These are phyloP conservation scores for Chlorella vulgaris DNA, from an alignment of 139 green algal genomes.

Conservation along the genomic window DNA sequence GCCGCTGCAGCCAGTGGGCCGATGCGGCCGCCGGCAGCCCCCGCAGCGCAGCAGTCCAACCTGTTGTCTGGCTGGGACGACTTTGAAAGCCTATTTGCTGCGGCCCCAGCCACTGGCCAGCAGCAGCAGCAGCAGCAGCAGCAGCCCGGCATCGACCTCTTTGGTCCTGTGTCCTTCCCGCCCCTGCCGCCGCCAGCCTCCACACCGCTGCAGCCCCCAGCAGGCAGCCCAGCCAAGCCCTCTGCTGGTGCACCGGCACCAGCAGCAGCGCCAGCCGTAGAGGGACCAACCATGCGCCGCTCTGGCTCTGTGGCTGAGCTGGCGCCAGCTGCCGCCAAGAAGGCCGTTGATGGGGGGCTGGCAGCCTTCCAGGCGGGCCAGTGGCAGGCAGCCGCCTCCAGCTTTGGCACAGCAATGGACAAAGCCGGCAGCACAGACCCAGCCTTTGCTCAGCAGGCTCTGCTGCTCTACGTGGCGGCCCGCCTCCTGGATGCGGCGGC, in stretches of 20 bases:
- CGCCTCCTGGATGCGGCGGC: constrained; percentile 27
- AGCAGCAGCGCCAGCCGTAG: not conserved
- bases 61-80: constrained; percentile 47
- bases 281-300: not conserved
- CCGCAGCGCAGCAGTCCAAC: constrained; percentile 10
- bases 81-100: constrained; percentile 48
- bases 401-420: constrained; percentile 10
- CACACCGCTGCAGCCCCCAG: not conserved
- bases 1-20: not conserved
- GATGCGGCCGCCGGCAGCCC: constrained; percentile 25
- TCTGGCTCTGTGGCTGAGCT: constrained; percentile 14
- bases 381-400: not conserved
- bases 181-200: not conserved
- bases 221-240: not conserved
- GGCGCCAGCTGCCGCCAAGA: not conserved
- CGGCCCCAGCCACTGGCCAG: not conserved
- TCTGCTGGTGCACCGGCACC: too few species aligned
- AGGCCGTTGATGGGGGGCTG: not conserved
- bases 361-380: constrained; percentile 7
- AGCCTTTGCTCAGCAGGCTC: constrained; percentile 3
- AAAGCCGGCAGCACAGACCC: not conserved
- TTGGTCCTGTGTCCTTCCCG: not conserved
- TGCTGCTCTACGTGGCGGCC: constrained; percentile 35
- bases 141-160: not conserved
- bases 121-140: not conserved